phyloP scores from a whole-genome alignment of 306 rosid species.

The Dalbergia oliveri region DNA sequence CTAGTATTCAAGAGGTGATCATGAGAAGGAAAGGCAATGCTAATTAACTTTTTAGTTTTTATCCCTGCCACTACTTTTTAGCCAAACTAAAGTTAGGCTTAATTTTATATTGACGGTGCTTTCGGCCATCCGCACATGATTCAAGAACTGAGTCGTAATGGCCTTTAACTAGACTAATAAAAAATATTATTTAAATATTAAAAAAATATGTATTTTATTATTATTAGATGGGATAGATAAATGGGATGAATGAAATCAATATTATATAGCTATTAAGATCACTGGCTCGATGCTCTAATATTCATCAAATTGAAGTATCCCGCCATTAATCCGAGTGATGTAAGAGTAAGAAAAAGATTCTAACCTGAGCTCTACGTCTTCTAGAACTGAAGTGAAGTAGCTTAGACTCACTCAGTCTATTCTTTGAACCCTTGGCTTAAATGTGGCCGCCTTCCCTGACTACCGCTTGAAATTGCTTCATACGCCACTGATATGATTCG shows the following conservation, averaged over 20 bases:
- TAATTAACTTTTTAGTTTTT: no score
- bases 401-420: not conserved
- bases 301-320: no score
- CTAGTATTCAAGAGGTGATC: not conserved
- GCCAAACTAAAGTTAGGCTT: not conserved
- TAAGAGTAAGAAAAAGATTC: no score
- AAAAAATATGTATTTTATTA: no score
- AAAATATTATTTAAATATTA: no score
- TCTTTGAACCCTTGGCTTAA: not conserved
- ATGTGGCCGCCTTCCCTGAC: slow-evolving; percentile 2
- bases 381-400: not conserved
- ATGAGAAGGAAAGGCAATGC: no score
- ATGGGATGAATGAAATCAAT: no score
- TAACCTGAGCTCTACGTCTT: not conserved
- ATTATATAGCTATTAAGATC: no score
- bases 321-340: no score
- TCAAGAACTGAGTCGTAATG: not conserved
- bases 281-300: no score
- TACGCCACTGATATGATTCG: not conserved
- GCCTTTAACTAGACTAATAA: not conserved
- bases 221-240: no score
- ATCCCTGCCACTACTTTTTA: no score
- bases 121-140: not conserved
- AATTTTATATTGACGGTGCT: not conserved
- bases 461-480: not conserved